These are phyloP conservation scores for Diplodia corticola DNA, from an alignment of 2,329 filamentous ascomycete genomes.

Conservation along the genomic window DNA sequence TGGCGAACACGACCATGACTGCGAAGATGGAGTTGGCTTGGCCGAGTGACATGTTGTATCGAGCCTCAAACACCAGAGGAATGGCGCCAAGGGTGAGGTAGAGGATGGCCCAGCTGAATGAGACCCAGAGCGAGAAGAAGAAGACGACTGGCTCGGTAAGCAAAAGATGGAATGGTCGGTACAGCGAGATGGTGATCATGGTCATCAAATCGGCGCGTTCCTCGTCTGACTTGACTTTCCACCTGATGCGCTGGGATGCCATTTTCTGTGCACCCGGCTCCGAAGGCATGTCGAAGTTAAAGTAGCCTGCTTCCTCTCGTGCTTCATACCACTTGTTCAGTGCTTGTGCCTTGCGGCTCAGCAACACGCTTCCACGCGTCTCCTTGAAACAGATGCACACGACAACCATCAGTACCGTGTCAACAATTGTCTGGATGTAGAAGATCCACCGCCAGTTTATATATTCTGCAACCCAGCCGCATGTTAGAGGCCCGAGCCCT, in stretches of 20 bases:
- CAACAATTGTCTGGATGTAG: conserved; percentile 76
- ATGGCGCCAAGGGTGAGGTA: conserved; percentile 83
- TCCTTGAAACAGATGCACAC: conserved; percentile 75
- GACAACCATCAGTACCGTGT: conserved; percentile 62
- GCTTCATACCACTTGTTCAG: conserved; percentile 79
- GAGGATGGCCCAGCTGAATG: conserved; percentile 86
- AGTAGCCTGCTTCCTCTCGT: conserved; percentile 65
- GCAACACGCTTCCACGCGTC: conserved; percentile 76
- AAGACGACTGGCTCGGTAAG: conserved; percentile 77
- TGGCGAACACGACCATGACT: conserved; percentile 67
- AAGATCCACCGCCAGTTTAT: conserved; percentile 84
- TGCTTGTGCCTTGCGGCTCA: conserved; percentile 70
- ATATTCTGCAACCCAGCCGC: conserved; percentile 66
- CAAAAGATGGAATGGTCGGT: conserved; percentile 75
- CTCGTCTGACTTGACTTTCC: conserved; percentile 78
- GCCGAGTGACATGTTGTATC: conserved; percentile 67
- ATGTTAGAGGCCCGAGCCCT: conserved; percentile 72
- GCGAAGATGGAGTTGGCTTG: conserved; percentile 72
- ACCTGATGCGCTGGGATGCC: conserved; percentile 63
- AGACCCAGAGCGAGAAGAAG: conserved; percentile 85
- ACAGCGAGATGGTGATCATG: conserved; percentile 73
- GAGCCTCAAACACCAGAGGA: conserved; percentile 70
- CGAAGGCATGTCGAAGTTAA: conserved; percentile 53
- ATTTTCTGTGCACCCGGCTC: conserved; percentile 30
- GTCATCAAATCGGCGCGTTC: conserved; percentile 66